Conservation (phyloP, 1,139 yeast species). For the Lodderomyces metapsilosis region DNA sequence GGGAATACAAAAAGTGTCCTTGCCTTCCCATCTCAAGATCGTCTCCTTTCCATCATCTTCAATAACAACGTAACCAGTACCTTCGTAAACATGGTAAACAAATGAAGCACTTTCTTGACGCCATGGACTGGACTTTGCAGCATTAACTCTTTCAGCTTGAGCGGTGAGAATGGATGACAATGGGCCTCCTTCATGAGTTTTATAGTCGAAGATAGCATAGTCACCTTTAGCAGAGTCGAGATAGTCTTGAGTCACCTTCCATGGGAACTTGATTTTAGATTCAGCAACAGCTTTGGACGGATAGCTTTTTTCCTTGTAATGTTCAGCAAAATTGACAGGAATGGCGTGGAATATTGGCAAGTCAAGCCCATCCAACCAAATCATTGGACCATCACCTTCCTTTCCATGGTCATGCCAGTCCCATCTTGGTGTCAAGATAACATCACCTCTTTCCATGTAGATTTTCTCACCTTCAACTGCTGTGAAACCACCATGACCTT, state of each 20-base stretch:
- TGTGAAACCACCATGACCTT: background rate
- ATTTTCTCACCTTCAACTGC: background rate
- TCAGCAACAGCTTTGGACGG: background rate
- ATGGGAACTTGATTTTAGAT: constrained; percentile 1
- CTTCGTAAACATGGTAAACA: constrained; percentile 2
- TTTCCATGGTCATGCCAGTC: constrained; percentile 2
- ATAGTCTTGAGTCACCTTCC: background rate
- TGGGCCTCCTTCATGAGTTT: background rate
- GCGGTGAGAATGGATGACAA: constrained; percentile 2
- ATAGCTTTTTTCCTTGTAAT: background rate
- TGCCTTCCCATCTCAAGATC: background rate
- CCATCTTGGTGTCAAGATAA: constrained; percentile 1
- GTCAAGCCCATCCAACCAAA: constrained; percentile 2
- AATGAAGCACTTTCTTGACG: background rate
- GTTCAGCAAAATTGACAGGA: background rate
- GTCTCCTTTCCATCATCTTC: background rate
- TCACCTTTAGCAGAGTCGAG: background rate
- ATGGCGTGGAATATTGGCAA: background rate
- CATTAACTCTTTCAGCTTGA: constrained; percentile 1
- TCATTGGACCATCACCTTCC: constrained; percentile 3
- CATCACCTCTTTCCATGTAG: constrained; percentile 1
- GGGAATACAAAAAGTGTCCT: background rate
- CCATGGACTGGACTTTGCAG: background rate
- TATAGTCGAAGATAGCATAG: background rate
- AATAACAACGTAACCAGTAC: background rate